These are phyloP conservation scores for Citrullus amarus DNA, from an alignment of 306 rosid genomes.

Conservation along the genomic window DNA sequence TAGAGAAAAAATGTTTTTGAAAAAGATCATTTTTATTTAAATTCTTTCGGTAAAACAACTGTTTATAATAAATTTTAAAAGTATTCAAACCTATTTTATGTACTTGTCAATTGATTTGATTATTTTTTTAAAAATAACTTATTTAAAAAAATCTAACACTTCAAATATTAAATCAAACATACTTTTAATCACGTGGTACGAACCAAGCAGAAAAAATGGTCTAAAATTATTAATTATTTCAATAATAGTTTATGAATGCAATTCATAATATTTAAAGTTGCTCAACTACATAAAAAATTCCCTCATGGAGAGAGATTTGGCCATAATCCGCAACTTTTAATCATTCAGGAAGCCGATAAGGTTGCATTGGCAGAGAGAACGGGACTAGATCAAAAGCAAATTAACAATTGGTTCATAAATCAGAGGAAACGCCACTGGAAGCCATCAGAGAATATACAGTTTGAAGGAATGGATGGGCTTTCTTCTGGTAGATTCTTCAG, in stretches of 20 bases:
- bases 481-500: constrained; percentile 34
- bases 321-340: background rate
- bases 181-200: background rate
- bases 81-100: too few relatives aligned
- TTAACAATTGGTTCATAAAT: constrained; percentile 95
- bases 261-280: background rate
- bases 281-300: background rate
- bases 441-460: constrained; percentile 77
- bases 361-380: constrained; percentile 66
- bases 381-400: constrained; percentile 86
- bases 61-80: too few relatives aligned
- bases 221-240: background rate
- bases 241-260: background rate
- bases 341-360: constrained; percentile 74
- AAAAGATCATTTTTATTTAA: too few relatives aligned
- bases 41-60: too few relatives aligned
- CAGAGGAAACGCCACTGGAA: constrained; percentile 97
- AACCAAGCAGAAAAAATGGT: background rate
- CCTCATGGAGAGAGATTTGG: background rate
- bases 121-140: too few relatives aligned
- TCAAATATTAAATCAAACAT: background rate
- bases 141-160: too few relatives aligned
- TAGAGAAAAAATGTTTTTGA: too few relatives aligned
- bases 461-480: constrained; percentile 55
- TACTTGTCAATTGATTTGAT: too few relatives aligned